Percentiles rank a stretch among this genome's conserved stretches.
phyloP scores from a whole-genome alignment of 345 rosid species.

The Toxicodendron radicans region DNA sequence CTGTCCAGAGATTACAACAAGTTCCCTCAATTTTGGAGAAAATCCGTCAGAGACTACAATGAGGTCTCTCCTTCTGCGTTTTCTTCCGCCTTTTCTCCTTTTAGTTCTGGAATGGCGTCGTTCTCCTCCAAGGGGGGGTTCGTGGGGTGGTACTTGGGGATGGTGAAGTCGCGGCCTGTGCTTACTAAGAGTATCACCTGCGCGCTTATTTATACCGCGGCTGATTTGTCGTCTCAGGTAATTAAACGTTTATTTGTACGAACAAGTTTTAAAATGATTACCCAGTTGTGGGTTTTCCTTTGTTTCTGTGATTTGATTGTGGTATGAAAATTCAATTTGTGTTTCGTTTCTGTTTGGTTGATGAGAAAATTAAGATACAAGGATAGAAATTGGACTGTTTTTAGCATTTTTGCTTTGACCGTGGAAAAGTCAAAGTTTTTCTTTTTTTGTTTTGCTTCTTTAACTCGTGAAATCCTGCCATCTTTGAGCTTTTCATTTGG shows the following conservation, averaged over 20 bases:
- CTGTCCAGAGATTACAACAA: slow-evolving; percentile 48
- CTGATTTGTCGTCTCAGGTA: slow-evolving; percentile 95
- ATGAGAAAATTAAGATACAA: neutral
- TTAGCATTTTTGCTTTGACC: neutral
- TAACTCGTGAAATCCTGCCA: no score
- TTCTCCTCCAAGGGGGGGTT: slow-evolving; percentile 41
- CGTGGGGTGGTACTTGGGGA: slow-evolving; percentile 78
- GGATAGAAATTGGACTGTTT: neutral
- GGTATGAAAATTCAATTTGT: neutral
- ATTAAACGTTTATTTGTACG: no score
- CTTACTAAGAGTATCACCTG: slow-evolving; percentile 73
- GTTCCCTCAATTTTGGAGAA: slow-evolving; percentile 38
- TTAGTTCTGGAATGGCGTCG: slow-evolving; percentile 33
- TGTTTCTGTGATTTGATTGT: neutral
- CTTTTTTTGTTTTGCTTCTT: neutral
- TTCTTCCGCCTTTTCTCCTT: slow-evolving; percentile 32
- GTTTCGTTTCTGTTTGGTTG: slow-evolving; percentile 10
- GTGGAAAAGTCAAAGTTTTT: neutral
- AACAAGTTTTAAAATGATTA: no score
- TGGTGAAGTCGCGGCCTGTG: slow-evolving; percentile 82
- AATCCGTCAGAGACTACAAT: slow-evolving; percentile 27
- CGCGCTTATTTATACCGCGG: slow-evolving; percentile 72
- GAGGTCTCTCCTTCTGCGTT: slow-evolving; percentile 28
- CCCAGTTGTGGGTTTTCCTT: neutral
- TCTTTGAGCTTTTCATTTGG: no score